A percentile compares a stretch with the other conserved stretches of the same genome.
Conservation (phyloP, 1,284 basidiomycete species). For the Amylostereum areolatum region DNA sequence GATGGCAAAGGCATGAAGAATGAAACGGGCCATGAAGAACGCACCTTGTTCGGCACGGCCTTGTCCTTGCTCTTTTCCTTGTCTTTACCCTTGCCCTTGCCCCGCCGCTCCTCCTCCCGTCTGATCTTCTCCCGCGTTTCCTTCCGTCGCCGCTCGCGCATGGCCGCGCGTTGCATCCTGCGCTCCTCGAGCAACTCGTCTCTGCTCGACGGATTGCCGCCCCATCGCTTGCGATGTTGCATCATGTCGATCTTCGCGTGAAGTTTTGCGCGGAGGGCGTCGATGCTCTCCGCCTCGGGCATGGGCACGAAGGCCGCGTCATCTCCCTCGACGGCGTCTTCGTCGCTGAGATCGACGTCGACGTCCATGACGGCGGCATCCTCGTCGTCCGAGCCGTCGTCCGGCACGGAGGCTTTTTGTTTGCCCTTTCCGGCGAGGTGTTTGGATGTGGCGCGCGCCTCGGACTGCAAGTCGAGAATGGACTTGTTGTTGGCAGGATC, state of each 20-base stretch:
- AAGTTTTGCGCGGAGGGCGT: slow-evolving; percentile 70
- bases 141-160: slow-evolving; percentile 79
- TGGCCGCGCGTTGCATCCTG: slow-evolving; percentile 65
- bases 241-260: slow-evolving; percentile 74
- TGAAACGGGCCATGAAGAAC: slow-evolving; percentile 8
- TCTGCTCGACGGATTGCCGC: slow-evolving; percentile 49
- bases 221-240: slow-evolving; percentile 31
- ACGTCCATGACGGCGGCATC: slow-evolving; percentile 25
- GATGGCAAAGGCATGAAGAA: slow-evolving; percentile 3
- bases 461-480: slow-evolving; percentile 69
- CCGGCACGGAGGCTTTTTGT: slow-evolving; percentile 36
- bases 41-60: slow-evolving; percentile 47
- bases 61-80: slow-evolving; percentile 40
- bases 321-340: slow-evolving; percentile 20
- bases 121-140: slow-evolving; percentile 78
- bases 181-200: slow-evolving; percentile 82
- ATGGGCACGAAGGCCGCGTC: slow-evolving; percentile 52
- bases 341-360: slow-evolving; percentile 21
- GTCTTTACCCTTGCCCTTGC: slow-evolving; percentile 44
- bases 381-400: slow-evolving; percentile 25
- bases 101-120: slow-evolving; percentile 46
- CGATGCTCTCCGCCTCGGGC: slow-evolving; percentile 60
- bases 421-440: slow-evolving; percentile 39
- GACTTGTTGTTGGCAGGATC: slow-evolving; percentile 87
- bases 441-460: slow-evolving; percentile 31